Percentiles rank a stretch among this genome's conserved stretches.
phyloP scores from a whole-genome alignment of 352 stramenopile genomes.

The Globisporangium cystogenes region DNA sequence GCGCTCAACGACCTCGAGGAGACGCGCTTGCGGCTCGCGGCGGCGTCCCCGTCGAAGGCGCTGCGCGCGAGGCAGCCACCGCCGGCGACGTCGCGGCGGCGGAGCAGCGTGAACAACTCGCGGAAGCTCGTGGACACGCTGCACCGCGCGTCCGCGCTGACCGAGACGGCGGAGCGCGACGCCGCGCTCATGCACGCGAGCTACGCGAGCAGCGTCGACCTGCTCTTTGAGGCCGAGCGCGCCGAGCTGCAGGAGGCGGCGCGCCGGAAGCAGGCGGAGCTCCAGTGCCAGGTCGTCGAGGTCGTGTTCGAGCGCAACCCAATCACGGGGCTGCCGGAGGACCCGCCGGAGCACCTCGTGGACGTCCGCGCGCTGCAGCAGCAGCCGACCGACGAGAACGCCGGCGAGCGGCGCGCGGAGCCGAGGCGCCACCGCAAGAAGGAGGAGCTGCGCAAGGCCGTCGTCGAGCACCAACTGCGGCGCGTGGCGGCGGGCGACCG shows the following conservation, averaged over 20 bases:
- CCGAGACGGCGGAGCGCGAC: conserved; percentile 26
- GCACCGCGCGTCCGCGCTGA: conserved; percentile 21
- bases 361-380: not conserved
- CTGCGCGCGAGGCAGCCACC: not conserved
- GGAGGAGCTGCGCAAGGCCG: conserved; percentile 23
- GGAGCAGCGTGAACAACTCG: conserved; percentile 38
- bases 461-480: conserved; percentile 17
- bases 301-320: conserved; percentile 31
- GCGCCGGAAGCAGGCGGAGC: conserved; percentile 3
- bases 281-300: conserved; percentile 6
- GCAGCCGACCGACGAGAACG: not conserved
- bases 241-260: conserved; percentile 12
- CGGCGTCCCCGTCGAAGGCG: not conserved
- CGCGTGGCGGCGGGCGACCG: not conserved
- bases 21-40: not conserved
- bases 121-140: conserved; percentile 39
- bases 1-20: not conserved
- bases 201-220: conserved; percentile 33
- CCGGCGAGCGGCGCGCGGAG: not conserved
- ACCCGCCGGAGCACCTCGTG: conserved; percentile 31
- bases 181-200: conserved; percentile 33
- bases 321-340: conserved; percentile 28
- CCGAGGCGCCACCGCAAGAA: conserved; percentile 17
- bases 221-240: conserved; percentile 54
- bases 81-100: conserved; percentile 5